Base-by-base conservation (phyloP, 1,284 basidiomycete genomes). In the Melanopsichium pennsylvanicum region DNA sequence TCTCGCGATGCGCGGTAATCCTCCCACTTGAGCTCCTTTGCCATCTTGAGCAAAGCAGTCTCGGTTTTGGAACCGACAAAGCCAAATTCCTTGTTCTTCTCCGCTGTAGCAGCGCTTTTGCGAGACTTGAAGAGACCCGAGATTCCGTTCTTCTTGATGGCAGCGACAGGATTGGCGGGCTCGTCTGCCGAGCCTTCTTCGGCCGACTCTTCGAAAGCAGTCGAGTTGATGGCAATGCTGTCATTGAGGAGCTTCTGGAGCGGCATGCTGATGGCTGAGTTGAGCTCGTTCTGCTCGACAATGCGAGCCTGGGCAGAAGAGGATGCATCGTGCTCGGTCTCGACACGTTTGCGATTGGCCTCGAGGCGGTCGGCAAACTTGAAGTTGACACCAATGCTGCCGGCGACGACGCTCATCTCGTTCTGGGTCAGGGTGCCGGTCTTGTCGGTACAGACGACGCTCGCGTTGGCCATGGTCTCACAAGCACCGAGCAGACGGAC, bases 381-480 rank as follows among this genome's bases (percentile, higher is more conserved):
- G 80, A 90, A 90, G 73, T 93, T 89, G 45, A 96, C 87, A 29
- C 95, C 95, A 49, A 97, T 85, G 23, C 93, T 93, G 32, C 95
- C 95, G 13, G 95, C 93, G 44, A 98, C 95, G 74, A 98, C 90
- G 15, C 88, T 88, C 95, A 98, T 98, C 76, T 85, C 85, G 84
- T 97, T 97, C 79, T 93, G 90, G 0, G 95, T 97, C 25, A 83
- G 87, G 7, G 93, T 86, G 61, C 85, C 79, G 1, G 93, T 95
- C 84, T 97, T 97, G 85, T 96, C 93, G 18, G 93, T 97, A 83
- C 93, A 97, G 23, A 97, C 87, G 62, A 97, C 94, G 19, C 90
- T 95, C 12, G 93, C 91, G 80, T 97, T 97, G 27, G 91, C 95
- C 94, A 97, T 98, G 7, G 92, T 97, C 84, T 97, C 95, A 82